Percentiles rank a stretch among this genome's conserved stretches.
Evolutionary conservation across 2,329 filamentous ascomycete genomes (phyloP).

Genomic region (Monosporascus ibericus): DNA sequence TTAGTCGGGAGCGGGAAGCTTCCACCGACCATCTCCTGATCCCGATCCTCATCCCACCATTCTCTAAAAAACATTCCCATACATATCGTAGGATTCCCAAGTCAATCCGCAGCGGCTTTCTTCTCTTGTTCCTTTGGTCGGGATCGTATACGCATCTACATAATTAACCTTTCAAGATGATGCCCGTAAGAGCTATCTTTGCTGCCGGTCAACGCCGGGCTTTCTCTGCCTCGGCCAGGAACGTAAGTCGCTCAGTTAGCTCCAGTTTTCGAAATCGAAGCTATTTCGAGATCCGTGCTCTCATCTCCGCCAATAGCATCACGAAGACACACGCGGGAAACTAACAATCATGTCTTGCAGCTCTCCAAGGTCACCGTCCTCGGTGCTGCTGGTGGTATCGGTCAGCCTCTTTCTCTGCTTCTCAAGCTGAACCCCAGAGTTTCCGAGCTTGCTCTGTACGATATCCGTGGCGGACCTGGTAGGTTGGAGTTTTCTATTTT

Average conservation of each 20-base stretch:
- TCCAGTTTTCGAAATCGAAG: background rate
- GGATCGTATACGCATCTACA: too few relatives aligned
- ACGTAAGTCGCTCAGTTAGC: slow-evolving; percentile 47
- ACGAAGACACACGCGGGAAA: background rate
- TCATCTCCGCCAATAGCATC: slow-evolving; percentile 1
- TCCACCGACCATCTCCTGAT: too few relatives aligned
- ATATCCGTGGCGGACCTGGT: slow-evolving; percentile 93
- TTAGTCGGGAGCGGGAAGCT: too few relatives aligned
- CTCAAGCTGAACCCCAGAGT: slow-evolving; percentile 98
- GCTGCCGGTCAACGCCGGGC: slow-evolving; percentile 62
- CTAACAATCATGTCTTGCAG: slow-evolving; percentile 39
- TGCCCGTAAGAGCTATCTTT: slow-evolving; percentile 25
- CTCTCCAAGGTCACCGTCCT: slow-evolving; percentile 96
- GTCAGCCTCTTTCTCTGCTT: slow-evolving; percentile 93
- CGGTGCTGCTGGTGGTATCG: slow-evolving; percentile 95
- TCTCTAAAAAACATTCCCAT: too few relatives aligned
- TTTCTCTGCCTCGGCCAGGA: slow-evolving; percentile 73
- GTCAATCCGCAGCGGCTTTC: too few relatives aligned
- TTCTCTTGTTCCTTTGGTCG: too few relatives aligned
- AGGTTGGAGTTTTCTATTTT: slow-evolving; percentile 31
- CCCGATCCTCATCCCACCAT: too few relatives aligned
- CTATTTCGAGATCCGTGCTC: background rate
- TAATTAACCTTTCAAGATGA: slow-evolving; percentile 13
- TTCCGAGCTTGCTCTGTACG: slow-evolving; percentile 90
- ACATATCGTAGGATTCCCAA: too few relatives aligned